Base-by-base conservation (phyloP, 2,329 filamentous ascomycete genomes). In the Aureobasidium sp. region DNA sequence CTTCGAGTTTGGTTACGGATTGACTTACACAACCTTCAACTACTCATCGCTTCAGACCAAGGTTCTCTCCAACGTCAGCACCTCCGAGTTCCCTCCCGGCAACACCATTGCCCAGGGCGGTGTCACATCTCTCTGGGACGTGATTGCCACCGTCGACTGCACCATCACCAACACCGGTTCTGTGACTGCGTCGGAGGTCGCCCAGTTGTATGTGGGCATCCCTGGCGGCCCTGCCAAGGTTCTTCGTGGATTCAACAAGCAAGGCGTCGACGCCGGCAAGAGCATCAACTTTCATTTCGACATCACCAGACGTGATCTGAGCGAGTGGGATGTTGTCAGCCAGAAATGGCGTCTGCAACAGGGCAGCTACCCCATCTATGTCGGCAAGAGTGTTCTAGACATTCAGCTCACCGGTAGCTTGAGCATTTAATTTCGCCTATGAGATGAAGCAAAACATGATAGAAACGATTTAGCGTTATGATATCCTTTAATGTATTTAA, bases 291-390 rank as follows among this genome's bases (percentile, higher is more conserved):
- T 79, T 12, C 63, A 61, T 44, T 70, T 80, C 61, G 62, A 66
- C 47, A 65, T 81, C 56, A 75, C 75, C 59, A 69, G 75, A 64
- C 75, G 74, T 68, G 78, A 81, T 64, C 63, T 80, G 31, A 79
- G 77, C 61, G 78, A 80, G 27, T 83, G 81, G 81, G 78, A 82
- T 64, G 71, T 75, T 5, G 67, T 63, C 44, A 62, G 69, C 65
- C 80, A 83, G 74, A 76, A 79, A 63, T 83, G 81, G 81, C 73
- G 79, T 29, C 73, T 81, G 31, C 79, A 79, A 0, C 67, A 60
- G 5, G 78, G 74, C 20, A 66, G 69, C 52, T 82, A 77, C 65
- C 72, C 69, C 31, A 67, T 81, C 58, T 81, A 76, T 74, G 68
- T 82, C 37, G 80, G 81, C 14, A 70, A 68, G 67, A 73, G 69